phyloP scores from a whole-genome alignment of 2,329 filamentous ascomycete species.

The Amesomyces nigricolor region DNA sequence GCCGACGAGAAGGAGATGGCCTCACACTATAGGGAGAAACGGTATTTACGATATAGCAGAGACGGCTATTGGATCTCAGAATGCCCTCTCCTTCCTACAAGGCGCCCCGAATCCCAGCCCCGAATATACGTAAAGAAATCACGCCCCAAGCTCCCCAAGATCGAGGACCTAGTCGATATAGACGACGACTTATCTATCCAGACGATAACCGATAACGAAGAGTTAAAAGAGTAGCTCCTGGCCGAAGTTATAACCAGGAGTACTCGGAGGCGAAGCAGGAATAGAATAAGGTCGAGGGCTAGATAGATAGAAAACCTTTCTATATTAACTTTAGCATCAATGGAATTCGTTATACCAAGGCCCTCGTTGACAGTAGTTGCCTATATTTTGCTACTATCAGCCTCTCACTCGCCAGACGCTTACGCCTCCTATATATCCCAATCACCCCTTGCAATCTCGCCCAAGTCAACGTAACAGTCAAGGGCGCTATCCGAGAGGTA shows the following conservation, averaged over 20 bases:
- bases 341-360: not conserved
- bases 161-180: no score
- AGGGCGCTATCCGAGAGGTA: no score
- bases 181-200: no score
- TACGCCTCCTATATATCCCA: no score
- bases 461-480: no score
- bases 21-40: not conserved
- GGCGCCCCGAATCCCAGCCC: no score
- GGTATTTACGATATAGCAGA: not conserved
- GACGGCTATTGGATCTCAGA: not conserved
- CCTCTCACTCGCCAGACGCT: no score
- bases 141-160: no score
- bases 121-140: no score
- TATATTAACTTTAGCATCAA: slow-evolving; percentile 3
- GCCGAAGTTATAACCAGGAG: not conserved
- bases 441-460: no score
- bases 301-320: not conserved
- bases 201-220: not conserved
- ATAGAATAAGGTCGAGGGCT: not conserved
- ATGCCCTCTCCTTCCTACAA: not conserved
- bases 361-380: not conserved
- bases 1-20: not conserved
- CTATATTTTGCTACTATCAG: not conserved
- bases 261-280: not conserved
- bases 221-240: not conserved